phyloP scores from a whole-genome alignment of 176 grass and related monocot genomes.

The Triticum dicoccoides region DNA sequence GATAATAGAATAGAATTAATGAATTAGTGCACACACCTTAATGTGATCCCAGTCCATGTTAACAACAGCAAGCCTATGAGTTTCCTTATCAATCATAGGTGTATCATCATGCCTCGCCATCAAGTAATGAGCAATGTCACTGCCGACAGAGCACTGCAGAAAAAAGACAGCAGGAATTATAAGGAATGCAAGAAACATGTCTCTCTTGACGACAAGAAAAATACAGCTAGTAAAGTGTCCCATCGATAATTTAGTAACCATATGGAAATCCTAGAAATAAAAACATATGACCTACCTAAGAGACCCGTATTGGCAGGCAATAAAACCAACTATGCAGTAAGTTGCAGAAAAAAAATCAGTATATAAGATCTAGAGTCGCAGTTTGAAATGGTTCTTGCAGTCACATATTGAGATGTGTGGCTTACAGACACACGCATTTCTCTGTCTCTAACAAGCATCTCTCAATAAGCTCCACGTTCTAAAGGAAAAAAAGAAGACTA shows the following conservation, averaged over 20 bases:
- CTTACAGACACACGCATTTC: neutral
- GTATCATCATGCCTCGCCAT: slow-evolving; percentile 71
- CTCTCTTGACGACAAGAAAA: neutral
- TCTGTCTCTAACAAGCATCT: neutral
- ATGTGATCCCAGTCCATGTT: slow-evolving; percentile 96
- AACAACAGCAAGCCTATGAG: slow-evolving; percentile 80
- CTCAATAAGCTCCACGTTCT: neutral
- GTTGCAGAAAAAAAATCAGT: neutral
- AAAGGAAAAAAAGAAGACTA: neutral
- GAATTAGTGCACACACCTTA: slow-evolving; percentile 50
- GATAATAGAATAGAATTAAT: slow-evolving; percentile 1
- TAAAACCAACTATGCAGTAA: neutral
- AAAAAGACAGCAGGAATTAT: neutral
- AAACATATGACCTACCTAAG: neutral
- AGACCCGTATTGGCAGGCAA: neutral
- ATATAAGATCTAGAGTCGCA: neutral
- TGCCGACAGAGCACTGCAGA: slow-evolving; percentile 52
- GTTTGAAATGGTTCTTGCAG: neutral
- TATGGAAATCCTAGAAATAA: neutral
- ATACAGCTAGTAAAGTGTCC: neutral
- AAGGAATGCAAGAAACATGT: neutral
- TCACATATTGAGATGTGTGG: neutral
- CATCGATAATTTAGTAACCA: neutral
- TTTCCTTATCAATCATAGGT: slow-evolving; percentile 68
- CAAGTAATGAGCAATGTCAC: slow-evolving; percentile 70